Evolutionary conservation across 2,329 filamentous ascomycete genomes (phyloP), one percentile per base, ranked within the genome.

Genomic region (Nemania abortiva): DNA sequence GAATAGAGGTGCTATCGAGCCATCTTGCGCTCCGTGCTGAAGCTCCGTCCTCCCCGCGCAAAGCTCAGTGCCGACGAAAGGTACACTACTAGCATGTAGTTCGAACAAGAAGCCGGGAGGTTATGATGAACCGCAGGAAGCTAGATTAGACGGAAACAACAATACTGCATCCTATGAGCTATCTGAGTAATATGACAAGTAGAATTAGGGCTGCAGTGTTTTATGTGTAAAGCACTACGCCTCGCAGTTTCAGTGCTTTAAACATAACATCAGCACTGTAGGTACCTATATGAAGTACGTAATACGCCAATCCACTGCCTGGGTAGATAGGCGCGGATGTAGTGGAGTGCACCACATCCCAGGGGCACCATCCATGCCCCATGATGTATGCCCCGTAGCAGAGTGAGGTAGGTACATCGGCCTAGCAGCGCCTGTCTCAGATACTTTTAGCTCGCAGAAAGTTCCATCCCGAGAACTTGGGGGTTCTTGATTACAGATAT

Each of bases 1-100:
- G n/a, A n/a, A n/a, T n/a, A n/a, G 5, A 10, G 50, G 50, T 27
- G 57, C 57, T 62, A 53, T 65, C 60, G 59, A 60, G 66, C 66
- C 69, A 64, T 55, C 20, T 1, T 60, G 69, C 65, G 76, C 72
- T 60, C 76, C 72, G 75, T 75, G 74, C 77, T 73, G 69, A 75
- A 75, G 73, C 74, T 77, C 72, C 69, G 66, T 65, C 57, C 42
- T 61, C 65, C 58, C 69, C 65, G 58, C 66, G 58, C 22, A 57
- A 45, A 24, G 60, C 45, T 45, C 62, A 65, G 52, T 64, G 65
- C 65, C 65, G 65, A 45, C 18, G 20, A 54, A 49, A 54, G 20
- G 22, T 34, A 57, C 58, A 55, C 42, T 42, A 49, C 18, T 20
- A 24, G 13, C n/a, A n/a, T n/a, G n/a, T n/a, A n/a, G n/a, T n/a